Evolutionary conservation across 371 early-diverging fungal species (phyloP).

Genomic region (Mucor lusitanicus): DNA sequence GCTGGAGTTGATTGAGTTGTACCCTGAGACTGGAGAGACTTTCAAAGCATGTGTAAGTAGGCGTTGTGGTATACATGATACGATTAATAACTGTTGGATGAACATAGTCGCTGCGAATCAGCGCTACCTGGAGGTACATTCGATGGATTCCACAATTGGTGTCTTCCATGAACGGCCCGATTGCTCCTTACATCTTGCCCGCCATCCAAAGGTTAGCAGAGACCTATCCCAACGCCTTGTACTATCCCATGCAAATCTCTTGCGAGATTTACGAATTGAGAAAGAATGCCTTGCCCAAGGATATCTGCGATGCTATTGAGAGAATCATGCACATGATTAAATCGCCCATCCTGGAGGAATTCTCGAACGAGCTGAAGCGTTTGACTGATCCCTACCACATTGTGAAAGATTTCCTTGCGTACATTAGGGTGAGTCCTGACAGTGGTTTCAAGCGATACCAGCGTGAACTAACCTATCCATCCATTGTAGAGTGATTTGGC

Average conservation of each 20-base stretch:
- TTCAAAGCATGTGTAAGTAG: slow-evolving; percentile 35
- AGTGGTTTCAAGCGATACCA: background rate
- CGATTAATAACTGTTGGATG: background rate
- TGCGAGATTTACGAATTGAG: slow-evolving; percentile 62
- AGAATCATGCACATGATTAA: slow-evolving; percentile 37
- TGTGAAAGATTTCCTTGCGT: slow-evolving; percentile 66
- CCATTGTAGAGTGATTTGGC: slow-evolving; percentile 3
- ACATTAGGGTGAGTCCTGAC: slow-evolving; percentile 37
- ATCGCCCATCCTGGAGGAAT: slow-evolving; percentile 57
- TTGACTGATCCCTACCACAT: slow-evolving; percentile 72
- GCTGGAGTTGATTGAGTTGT: slow-evolving; percentile 66
- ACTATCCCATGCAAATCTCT: slow-evolving; percentile 72
- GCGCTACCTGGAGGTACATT: slow-evolving; percentile 66
- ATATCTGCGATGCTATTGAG: slow-evolving; percentile 34
- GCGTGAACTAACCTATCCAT: background rate
- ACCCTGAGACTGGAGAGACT: slow-evolving; percentile 36
- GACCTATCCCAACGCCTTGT: slow-evolving; percentile 68
- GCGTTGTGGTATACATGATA: no score
- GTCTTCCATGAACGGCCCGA: slow-evolving; percentile 61
- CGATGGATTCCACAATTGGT: slow-evolving; percentile 82
- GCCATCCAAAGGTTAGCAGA: slow-evolving; percentile 51
- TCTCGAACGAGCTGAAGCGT: slow-evolving; percentile 66
- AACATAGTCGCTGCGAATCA: slow-evolving; percentile 22
- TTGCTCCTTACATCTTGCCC: slow-evolving; percentile 41
- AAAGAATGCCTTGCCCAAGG: slow-evolving; percentile 20